Percentiles rank a stretch among this genome's conserved stretches.
Evolutionary conservation across 192 early-diverging fungal genomes (phyloP).

Genomic region (Gaertneriomyces semiglobifer): DNA sequence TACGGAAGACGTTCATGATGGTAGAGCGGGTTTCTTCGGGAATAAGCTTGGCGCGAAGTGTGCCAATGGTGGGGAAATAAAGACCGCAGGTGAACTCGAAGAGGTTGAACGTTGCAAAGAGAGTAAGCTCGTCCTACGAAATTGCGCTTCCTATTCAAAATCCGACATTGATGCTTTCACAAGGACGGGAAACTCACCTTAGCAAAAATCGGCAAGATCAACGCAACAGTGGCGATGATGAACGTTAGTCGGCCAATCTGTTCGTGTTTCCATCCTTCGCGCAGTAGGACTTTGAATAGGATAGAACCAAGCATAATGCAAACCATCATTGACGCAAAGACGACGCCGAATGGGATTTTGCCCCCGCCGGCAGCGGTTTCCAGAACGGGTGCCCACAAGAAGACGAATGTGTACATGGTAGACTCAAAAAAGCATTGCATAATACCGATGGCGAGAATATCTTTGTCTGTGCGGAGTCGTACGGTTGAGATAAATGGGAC

Average conservation of each 20-base stretch:
- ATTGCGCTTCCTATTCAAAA: slow-evolving; percentile 4
- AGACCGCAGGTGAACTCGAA: slow-evolving; percentile 47
- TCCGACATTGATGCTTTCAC: background rate
- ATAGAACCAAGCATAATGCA: slow-evolving; percentile 48
- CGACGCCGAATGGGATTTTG: slow-evolving; percentile 44
- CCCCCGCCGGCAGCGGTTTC: slow-evolving; percentile 17
- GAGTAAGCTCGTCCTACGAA: slow-evolving; percentile 18
- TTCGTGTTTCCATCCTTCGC: slow-evolving; percentile 17
- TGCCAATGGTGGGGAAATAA: slow-evolving; percentile 48
- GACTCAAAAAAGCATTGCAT: slow-evolving; percentile 50
- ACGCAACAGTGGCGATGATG: slow-evolving; percentile 18
- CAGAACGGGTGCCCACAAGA: slow-evolving; percentile 45
- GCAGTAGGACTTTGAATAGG: slow-evolving; percentile 28
- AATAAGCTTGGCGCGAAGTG: slow-evolving; percentile 34
- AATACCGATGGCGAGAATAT: slow-evolving; percentile 41
- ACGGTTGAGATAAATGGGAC: too few species aligned
- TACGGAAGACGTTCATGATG: slow-evolving; percentile 50
- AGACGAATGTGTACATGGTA: slow-evolving; percentile 54
- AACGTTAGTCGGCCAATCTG: slow-evolving; percentile 26
- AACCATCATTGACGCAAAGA: slow-evolving; percentile 53
- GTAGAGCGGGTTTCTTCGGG: slow-evolving; percentile 47
- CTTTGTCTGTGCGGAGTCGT: slow-evolving; percentile 6
- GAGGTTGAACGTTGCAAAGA: slow-evolving; percentile 41
- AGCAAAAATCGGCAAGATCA: slow-evolving; percentile 20
- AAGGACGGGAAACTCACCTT: slow-evolving; percentile 3